A percentile compares a stretch with the other conserved stretches of the same genome.
phyloP scores from a whole-genome alignment of 202 grass and related monocot genomes.

The Digitaria exilis region DNA sequence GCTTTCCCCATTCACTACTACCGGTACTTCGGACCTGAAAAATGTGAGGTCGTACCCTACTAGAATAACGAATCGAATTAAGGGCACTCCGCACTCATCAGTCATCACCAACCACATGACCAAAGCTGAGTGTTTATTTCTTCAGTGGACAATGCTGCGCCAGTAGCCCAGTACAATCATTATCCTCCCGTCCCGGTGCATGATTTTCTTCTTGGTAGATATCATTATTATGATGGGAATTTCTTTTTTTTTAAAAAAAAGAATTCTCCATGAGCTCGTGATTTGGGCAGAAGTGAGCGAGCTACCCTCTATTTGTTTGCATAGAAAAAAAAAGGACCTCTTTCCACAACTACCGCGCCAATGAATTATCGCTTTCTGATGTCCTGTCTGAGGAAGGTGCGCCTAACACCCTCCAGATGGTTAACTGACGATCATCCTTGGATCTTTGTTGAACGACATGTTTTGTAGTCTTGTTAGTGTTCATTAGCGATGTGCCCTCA shows the following conservation, averaged over 20 bases:
- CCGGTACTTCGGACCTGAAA: background rate
- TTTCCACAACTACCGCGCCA: conserved; percentile 47
- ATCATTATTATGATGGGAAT: background rate
- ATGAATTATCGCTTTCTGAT: conserved; percentile 24
- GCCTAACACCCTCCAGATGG: conserved; percentile 45
- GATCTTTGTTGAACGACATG: conserved; percentile 17
- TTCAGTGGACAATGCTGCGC: background rate
- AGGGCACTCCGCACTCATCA: background rate
- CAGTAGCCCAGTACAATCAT: conserved; percentile 10
- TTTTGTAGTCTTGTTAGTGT: background rate
- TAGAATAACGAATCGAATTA: background rate
- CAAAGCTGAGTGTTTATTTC: background rate
- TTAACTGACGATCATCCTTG: background rate
- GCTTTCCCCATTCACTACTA: background rate
- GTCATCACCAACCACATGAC: background rate
- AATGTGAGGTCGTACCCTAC: background rate
- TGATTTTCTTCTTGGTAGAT: conserved; percentile 5
- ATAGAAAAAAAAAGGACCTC: background rate
- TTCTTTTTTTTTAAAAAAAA: no score
- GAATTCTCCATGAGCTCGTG: background rate
- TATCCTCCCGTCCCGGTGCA: background rate
- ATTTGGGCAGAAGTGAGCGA: background rate
- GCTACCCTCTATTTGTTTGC: background rate
- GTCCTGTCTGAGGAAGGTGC: conserved; percentile 51
- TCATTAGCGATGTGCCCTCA: background rate